A percentile compares a stretch with the other conserved stretches of the same genome.
Evolutionary conservation across 768 basidiomycete species (phyloP).

Genomic region (Rhodotorula kratochvilovae): DNA sequence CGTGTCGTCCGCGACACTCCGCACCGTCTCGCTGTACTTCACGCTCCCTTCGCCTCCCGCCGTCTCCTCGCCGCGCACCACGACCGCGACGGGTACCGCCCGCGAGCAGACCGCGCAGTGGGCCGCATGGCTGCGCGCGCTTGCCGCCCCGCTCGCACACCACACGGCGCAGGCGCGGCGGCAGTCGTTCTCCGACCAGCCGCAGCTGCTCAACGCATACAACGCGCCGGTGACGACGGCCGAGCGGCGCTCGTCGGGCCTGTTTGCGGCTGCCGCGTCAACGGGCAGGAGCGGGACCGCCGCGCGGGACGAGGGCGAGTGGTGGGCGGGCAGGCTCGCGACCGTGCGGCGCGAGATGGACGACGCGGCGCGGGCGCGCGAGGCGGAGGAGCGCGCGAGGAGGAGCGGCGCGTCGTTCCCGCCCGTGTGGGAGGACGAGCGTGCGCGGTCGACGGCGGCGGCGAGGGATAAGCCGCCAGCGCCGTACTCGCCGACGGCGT

Average conservation of each 20-base stretch:
- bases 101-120: conserved; percentile 36
- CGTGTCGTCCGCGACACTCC: conserved; percentile 22
- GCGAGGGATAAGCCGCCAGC: no score
- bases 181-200: not conserved
- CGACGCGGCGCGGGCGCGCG: not conserved
- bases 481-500: no score
- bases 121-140: conserved; percentile 55
- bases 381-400: not conserved
- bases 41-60: conserved; percentile 39
- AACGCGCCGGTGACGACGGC: conserved; percentile 25
- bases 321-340: conserved; percentile 68
- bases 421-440: no score
- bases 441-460: no score
- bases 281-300: conserved; percentile 42
- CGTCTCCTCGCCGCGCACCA: not conserved
- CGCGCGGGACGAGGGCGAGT: conserved; percentile 66
- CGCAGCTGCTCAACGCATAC: not conserved
- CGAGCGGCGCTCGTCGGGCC: conserved; percentile 45
- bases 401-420: no score
- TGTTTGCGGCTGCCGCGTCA: not conserved
- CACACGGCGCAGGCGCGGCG: conserved; percentile 40
- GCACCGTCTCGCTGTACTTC: conserved; percentile 48
- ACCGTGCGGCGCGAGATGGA: conserved; percentile 50
- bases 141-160: conserved; percentile 57
- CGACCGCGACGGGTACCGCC: not conserved